phyloP scores from a whole-genome alignment of 768 basidiomycete genomes.

The Austroboletus festivus region DNA sequence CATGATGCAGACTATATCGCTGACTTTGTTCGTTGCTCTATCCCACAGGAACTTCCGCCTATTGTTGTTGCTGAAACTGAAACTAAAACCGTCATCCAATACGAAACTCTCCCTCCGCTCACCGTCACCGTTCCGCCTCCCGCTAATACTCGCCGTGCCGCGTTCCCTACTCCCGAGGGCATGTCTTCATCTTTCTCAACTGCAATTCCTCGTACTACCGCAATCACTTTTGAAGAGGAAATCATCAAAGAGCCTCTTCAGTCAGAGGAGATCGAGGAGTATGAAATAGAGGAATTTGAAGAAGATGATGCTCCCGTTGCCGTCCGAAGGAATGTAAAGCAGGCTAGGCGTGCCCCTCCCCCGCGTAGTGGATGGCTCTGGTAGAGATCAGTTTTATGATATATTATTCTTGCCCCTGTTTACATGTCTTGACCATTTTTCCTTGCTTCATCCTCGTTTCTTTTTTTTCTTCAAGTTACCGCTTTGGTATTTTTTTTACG shows the following conservation, averaged over 20 bases:
- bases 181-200: slow-evolving; percentile 54
- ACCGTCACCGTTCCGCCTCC: slow-evolving; percentile 72
- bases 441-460: too few relatives aligned
- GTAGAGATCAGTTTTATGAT: slow-evolving; percentile 33
- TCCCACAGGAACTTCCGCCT: slow-evolving; percentile 41
- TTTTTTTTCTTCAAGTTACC: slow-evolving; percentile 18
- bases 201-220: slow-evolving; percentile 71
- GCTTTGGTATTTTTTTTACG: not conserved
- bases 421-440: slow-evolving; percentile 15
- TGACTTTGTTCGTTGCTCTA: slow-evolving; percentile 30
- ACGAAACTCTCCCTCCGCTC: slow-evolving; percentile 48
- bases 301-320: slow-evolving; percentile 42
- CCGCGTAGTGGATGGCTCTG: slow-evolving; percentile 56
- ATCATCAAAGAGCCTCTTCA: slow-evolving; percentile 32
- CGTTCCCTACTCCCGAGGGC: slow-evolving; percentile 67
- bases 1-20: slow-evolving; percentile 29
- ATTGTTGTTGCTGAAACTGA: slow-evolving; percentile 47
- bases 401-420: slow-evolving; percentile 33
- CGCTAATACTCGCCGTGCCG: slow-evolving; percentile 73
- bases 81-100: slow-evolving; percentile 62
- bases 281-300: slow-evolving; percentile 39
- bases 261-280: slow-evolving; percentile 38
- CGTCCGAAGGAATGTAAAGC: slow-evolving; percentile 41
- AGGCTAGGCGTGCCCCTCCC: slow-evolving; percentile 48
- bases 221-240: slow-evolving; percentile 66